Evolutionary conservation across 352 stramenopile species (phyloP), one percentile per base, ranked within the genome.

Genomic region (Saprolegnia parasitica): DNA sequence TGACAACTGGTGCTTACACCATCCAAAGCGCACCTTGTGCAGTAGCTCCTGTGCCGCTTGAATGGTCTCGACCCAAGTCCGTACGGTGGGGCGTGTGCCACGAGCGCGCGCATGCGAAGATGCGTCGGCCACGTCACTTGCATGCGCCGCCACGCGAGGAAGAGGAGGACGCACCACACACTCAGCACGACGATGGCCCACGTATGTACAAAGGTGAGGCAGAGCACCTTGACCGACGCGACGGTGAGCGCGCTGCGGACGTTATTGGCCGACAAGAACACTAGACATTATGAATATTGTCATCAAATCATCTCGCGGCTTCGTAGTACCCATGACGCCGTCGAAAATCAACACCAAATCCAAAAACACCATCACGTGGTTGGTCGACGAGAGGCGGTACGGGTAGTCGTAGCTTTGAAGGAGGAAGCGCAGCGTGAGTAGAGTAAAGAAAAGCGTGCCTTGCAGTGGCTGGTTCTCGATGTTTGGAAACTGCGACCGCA

Each of bases 171-270:
- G 26, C 71, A 77, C 11, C 50, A 67, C 6, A 68, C 37, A 18
- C 32, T 32, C 0, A 65, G 18, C 8, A 65, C 8, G 16, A 65
- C 21, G 16, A 52, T 32, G 10, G 18, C 56, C 5, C 39, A 49
- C 0, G 56, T 52, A 67, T 91, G 88, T n/a, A 88, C 32, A 42
- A 83, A 83, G 1, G 54, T 71, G 15, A 91, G 47, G 5, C 75
- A 82, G 16, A 76, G 63, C 11, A 73, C 78, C 67, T 88, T 76
- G 4, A 79, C 76, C 5, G 83, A 88, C 21, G 81, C 75, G 0
- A 91, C 83, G 8, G 81, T 91, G 15, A 91, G 74, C 11, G 81
- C 81, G 40, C 81, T 91, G 8, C 77, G 75, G 0, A 89, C 80
- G 16, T 74, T 75, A 70, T 83, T 88, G 20, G 83, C 73, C 50